These are phyloP conservation scores for Eudorina sp. DNA, from an alignment of 139 green algal species.

Conservation along the genomic window DNA sequence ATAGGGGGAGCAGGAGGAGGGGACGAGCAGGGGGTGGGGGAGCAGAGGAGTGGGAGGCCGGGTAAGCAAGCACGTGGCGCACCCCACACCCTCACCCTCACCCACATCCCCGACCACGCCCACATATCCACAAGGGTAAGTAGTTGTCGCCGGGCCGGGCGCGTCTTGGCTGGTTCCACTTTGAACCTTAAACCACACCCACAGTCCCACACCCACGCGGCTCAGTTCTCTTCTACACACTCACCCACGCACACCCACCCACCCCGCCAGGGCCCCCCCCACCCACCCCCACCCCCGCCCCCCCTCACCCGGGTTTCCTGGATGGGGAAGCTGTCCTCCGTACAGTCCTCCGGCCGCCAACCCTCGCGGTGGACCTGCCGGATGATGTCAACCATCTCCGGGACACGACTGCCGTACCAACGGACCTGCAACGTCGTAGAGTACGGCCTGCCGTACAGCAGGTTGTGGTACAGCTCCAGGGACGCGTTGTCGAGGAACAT, in stretches of 20 bases:
- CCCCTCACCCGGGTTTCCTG: constrained; percentile 48
- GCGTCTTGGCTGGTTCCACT: no score
- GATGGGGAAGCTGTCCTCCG: constrained; percentile 59
- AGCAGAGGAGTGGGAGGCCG: no score
- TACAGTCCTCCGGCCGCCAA: constrained; percentile 52
- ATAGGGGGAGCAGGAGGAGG: background rate
- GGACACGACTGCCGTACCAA: constrained; percentile 39
- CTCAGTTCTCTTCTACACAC: no score
- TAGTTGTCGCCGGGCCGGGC: no score
- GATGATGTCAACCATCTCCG: constrained; percentile 38
- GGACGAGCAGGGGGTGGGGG: background rate
- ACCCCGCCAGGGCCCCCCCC: background rate
- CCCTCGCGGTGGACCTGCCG: constrained; percentile 57
- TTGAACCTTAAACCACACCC: no score
- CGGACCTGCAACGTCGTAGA: constrained; percentile 58
- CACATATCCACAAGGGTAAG: no score
- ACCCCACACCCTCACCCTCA: no score
- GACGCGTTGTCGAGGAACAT: constrained; percentile 89
- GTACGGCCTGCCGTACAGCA: constrained; percentile 84
- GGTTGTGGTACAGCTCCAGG: constrained; percentile 92
- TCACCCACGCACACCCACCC: background rate
- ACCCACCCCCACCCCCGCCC: background rate
- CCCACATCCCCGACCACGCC: no score
- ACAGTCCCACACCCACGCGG: no score
- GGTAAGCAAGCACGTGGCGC: no score